These are phyloP conservation scores for Bryoglossum gracile DNA, from an alignment of 495 filamentous ascomycete genomes.

Conservation along the genomic window DNA sequence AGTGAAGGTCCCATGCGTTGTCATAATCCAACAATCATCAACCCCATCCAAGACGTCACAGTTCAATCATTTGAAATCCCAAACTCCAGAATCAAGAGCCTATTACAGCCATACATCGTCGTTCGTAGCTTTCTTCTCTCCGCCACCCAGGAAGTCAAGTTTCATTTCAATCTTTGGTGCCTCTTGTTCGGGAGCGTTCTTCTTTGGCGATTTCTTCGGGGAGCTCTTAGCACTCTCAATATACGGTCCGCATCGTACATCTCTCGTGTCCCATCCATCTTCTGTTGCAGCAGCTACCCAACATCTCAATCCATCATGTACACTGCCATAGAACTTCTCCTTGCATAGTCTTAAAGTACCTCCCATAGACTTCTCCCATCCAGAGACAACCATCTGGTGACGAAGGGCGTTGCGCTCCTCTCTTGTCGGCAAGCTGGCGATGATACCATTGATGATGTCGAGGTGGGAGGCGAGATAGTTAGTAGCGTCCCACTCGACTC, in stretches of 20 bases:
- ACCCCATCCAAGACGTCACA: too few relatives aligned
- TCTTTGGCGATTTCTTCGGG: slow-evolving; percentile 36
- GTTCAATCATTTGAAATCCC: too few relatives aligned
- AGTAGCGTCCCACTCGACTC: slow-evolving; percentile 98
- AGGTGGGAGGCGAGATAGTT: slow-evolving; percentile 90
- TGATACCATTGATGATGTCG: slow-evolving; percentile 83
- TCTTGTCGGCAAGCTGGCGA: slow-evolving; percentile 70
- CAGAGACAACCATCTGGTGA: slow-evolving; percentile 67
- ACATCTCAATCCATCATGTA: slow-evolving; percentile 80
- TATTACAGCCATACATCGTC: slow-evolving; percentile 24
- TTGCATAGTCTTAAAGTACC: slow-evolving; percentile 82
- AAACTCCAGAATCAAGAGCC: not conserved
- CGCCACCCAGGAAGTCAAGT: slow-evolving; percentile 28
- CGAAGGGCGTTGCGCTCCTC: slow-evolving; percentile 75
- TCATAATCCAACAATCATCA: slow-evolving; percentile 4
- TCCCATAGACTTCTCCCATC: slow-evolving; percentile 89
- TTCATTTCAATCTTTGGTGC: slow-evolving; percentile 51
- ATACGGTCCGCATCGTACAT: slow-evolving; percentile 66
- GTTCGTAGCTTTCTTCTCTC: slow-evolving; percentile 3
- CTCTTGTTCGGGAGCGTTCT: slow-evolving; percentile 25
- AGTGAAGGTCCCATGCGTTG: too few relatives aligned
- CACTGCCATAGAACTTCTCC: slow-evolving; percentile 88
- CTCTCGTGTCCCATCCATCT: slow-evolving; percentile 76
- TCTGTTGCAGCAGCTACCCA: slow-evolving; percentile 84
- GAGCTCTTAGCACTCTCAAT: slow-evolving; percentile 43